Base-by-base conservation (phyloP, 2,329 filamentous ascomycete genomes). In the Phialocephala sp. region DNA sequence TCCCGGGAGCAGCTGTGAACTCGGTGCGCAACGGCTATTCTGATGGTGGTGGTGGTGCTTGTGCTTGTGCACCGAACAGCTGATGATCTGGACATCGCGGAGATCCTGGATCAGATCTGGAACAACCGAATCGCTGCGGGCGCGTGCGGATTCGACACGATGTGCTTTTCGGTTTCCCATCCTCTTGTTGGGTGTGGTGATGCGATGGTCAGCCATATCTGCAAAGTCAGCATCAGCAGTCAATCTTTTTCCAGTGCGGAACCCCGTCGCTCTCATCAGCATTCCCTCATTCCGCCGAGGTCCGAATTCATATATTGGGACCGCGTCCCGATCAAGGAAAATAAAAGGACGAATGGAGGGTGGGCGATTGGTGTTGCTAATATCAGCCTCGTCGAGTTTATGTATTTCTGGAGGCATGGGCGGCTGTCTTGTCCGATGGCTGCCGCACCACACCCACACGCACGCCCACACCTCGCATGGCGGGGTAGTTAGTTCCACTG, bases 401-500 rank as follows among this genome's bases (percentile, higher is more conserved):
- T 5, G 22, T 22, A 32, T 32, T 15, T 54, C 12, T 27, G 6
- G 50, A 32, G 22, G 24, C 4, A 11, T 54, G 22, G 15, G 24
- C 50, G 50, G 11, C 22, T 50, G 43, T 45, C 15, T n/a, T 45
- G 50, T 54, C 50, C 35, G 24, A 54, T 32, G 50, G 50, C 20
- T n/a, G n/a, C 18, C 2, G 37, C 37, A 41, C 15, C 37, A n/a
- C 43, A n/a, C 8, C 22, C 15, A 20, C n/a, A 22, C n/a, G n/a
- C n/a, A n/a, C n/a, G 45, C 8, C 8, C 8, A 11, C 18, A 8
- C 47, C 8, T 27, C 2, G 47, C 47, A 54, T 54, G 50, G 50
- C 50, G 50, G 50, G 50, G 50, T 54, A 54, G 50, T 54, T 54
- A 54, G 50, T 54, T n/a, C 50, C 41, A 43, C 41, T n/a, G 15